Evolutionary conservation across 139 green algal genomes (phyloP).

Genomic region (Spirogloea muscicola): DNA sequence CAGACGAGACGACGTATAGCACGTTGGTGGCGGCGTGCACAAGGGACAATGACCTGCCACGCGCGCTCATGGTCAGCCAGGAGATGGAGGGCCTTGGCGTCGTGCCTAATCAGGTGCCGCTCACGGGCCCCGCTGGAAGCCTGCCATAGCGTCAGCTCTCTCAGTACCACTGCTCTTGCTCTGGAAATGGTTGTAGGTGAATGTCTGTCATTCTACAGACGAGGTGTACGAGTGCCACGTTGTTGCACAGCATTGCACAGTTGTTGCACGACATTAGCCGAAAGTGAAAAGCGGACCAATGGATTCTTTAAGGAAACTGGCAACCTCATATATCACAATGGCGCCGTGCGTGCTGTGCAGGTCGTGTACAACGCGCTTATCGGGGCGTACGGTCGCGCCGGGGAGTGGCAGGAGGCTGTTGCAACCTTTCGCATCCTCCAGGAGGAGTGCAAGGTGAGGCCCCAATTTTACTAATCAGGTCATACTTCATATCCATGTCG

Average conservation of each 20-base stretch:
- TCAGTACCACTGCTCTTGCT: background rate
- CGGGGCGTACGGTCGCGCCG: background rate
- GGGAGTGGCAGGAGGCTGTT: background rate
- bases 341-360: background rate
- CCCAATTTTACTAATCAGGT: too few species aligned
- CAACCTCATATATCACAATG: background rate
- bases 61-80: background rate
- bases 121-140: too few species aligned
- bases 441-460: background rate
- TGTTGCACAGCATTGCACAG: too few species aligned
- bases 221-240: too few species aligned
- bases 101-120: slow-evolving; percentile 3
- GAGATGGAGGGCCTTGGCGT: slow-evolving; percentile 12
- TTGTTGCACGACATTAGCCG: too few species aligned
- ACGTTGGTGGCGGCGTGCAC: slow-evolving; percentile 6
- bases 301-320: too few species aligned
- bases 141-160: background rate
- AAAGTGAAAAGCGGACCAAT: too few species aligned
- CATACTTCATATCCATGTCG: too few species aligned
- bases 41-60: background rate
- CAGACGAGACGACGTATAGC: slow-evolving; percentile 1
- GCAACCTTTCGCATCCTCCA: background rate
- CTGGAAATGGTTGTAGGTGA: background rate
- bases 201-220: background rate
- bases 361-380: slow-evolving; percentile 17